phyloP scores from a whole-genome alignment of 768 basidiomycete species.

The Suillus americanus region DNA sequence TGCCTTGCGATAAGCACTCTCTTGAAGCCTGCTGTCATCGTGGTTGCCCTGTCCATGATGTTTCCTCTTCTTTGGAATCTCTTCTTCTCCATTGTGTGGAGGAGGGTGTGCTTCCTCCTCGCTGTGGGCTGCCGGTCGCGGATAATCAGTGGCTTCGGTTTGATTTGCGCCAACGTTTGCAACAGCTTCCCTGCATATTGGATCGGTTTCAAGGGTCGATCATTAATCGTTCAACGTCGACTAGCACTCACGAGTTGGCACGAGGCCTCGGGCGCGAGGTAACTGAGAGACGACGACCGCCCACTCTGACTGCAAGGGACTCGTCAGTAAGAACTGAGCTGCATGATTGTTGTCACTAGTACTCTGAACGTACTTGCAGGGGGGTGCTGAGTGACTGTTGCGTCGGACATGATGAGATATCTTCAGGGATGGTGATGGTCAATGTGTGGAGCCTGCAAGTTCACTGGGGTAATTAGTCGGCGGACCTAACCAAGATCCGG shows the following conservation, averaged over 20 bases:
- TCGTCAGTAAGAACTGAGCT: background rate
- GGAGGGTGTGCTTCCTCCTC: constrained; percentile 33
- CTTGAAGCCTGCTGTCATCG: constrained; percentile 46
- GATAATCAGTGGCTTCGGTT: constrained; percentile 44
- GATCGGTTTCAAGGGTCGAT: background rate
- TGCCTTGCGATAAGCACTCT: constrained; percentile 44
- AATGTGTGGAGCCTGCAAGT: background rate
- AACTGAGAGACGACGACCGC: constrained; percentile 50
- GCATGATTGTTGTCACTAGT: background rate
- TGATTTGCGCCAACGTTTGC: constrained; percentile 15
- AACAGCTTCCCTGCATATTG: constrained; percentile 1
- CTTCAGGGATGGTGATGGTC: constrained; percentile 1
- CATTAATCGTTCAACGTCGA: background rate
- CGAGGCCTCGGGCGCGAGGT: constrained; percentile 40
- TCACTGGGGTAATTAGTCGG: background rate
- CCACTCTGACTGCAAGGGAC: constrained; percentile 38
- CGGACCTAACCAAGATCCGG: background rate
- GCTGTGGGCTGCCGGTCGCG: constrained; percentile 47
- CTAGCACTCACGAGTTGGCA: constrained; percentile 30
- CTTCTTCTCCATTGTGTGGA: constrained; percentile 47
- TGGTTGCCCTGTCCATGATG: constrained; percentile 36
- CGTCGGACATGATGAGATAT: constrained; percentile 28
- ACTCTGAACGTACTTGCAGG: constrained; percentile 47
- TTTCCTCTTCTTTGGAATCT: constrained; percentile 48
- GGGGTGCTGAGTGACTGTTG: constrained; percentile 36